phyloP scores from a whole-genome alignment of 148 eudicot species.

The Fagopyrum homotropicum region DNA sequence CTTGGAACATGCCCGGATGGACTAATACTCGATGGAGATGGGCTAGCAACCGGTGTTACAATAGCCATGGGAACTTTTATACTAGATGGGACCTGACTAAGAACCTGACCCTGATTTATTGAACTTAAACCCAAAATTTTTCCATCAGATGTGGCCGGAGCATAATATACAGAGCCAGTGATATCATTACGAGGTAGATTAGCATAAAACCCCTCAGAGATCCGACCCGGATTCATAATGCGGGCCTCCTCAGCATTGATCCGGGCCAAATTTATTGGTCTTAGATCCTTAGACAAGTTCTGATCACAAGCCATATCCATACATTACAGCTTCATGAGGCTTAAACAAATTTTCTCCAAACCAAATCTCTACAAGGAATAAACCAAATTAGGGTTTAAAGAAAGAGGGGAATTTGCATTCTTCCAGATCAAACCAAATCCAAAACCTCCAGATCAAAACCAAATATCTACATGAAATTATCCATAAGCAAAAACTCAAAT shows the following conservation, averaged over 20 bases:
- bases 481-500: neutral
- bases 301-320: conserved; percentile 61
- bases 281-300: conserved; percentile 55
- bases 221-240: conserved; percentile 42
- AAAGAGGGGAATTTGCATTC: neutral
- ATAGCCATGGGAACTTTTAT: conserved; percentile 18
- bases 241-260: conserved; percentile 49
- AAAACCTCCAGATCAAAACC: neutral
- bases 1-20: conserved; percentile 23
- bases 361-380: neutral
- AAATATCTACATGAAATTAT: neutral
- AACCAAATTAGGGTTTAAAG: conserved; percentile 20
- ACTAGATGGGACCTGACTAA: conserved; percentile 18
- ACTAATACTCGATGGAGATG: conserved; percentile 6
- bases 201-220: conserved; percentile 30
- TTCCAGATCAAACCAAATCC: neutral
- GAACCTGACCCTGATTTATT: conserved; percentile 21
- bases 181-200: conserved; percentile 30
- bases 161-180: conserved; percentile 46
- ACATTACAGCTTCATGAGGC: neutral
- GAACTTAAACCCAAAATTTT: conserved; percentile 52
- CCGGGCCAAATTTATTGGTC: conserved; percentile 47
- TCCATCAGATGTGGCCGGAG: conserved; percentile 27
- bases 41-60: conserved; percentile 6
- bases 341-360: neutral